These are phyloP conservation scores for Byssothecium circinans DNA, from an alignment of 2,329 filamentous ascomycete species.

Conservation along the genomic window DNA sequence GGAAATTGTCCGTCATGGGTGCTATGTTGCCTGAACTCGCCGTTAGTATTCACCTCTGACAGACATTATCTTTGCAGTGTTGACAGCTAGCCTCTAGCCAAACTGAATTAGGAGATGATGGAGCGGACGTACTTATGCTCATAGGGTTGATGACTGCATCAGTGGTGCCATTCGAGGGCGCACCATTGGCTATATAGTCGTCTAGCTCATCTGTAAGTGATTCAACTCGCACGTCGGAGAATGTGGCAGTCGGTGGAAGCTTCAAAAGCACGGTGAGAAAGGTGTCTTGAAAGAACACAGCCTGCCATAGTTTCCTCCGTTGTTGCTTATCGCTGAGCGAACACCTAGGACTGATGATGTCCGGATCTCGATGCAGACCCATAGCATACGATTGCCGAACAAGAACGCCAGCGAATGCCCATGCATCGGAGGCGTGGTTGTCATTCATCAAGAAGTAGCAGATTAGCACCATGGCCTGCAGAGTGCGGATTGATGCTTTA, in stretches of 20 bases:
- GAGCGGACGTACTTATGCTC: conserved; percentile 45
- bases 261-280: conserved; percentile 78
- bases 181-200: conserved; percentile 66
- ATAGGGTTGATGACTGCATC: conserved; percentile 53
- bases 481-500: conserved; percentile 69
- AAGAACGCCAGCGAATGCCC: conserved; percentile 77
- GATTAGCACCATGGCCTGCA: conserved; percentile 81
- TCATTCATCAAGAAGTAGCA: conserved; percentile 85
- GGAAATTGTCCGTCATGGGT: conserved; percentile 41
- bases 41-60: background rate
- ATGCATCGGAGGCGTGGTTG: conserved; percentile 80
- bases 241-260: conserved; percentile 74
- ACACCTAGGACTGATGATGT: conserved; percentile 68
- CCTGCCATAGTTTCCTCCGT: conserved; percentile 79
- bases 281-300: conserved; percentile 77
- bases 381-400: conserved; percentile 80
- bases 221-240: conserved; percentile 77
- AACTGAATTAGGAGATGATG: background rate
- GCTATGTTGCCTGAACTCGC: conserved; percentile 45
- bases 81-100: too few relatives aligned
- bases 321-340: conserved; percentile 74
- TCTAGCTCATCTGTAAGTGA: conserved; percentile 69
- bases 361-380: conserved; percentile 77
- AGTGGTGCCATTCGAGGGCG: conserved; percentile 41
- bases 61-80: background rate